Evolutionary conservation across 345 rosid species (phyloP), one percentile per base, ranked within the genome.

Genomic region (Hypericum perforatum): DNA sequence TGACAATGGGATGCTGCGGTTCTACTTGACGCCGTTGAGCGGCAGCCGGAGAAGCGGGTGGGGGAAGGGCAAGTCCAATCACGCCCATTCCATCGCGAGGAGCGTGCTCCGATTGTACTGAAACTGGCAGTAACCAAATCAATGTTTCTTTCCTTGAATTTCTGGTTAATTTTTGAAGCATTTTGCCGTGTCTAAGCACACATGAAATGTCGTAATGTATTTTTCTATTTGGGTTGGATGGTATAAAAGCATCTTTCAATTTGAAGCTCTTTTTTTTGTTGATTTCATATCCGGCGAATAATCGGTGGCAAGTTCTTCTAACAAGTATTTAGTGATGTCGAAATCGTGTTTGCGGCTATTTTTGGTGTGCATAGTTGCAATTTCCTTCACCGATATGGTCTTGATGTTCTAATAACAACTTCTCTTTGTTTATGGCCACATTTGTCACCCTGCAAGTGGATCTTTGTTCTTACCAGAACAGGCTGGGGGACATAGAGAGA

Each of bases 31-130:
- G 6, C 94, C 87, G 29, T 8, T 76, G 77, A 76, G 86, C 66
- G 67, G 72, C 59, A 82, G 95, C 67, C 70, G 91, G 71, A 67
- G 86, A 63, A 70, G 68, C 37, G 76, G 75, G 10, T 62, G 75
- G 7, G 89, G 85, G 46, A 79, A 74, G 65, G 76, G 66, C 67
- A 74, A 74, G 61, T 62, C 84, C 29, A 73, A 67, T 54, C 76
- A 70, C 40, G 84, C 94, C 60, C 91, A 84, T 44, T 78, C 96
- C 0, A 60, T 81, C 37, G 86, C 89, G 13, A 82, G 89, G 71
- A 81, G 86, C 69, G 78, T 73, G 9, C 76, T 75, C 67, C 78
- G 86, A 69, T 64, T 87, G 83, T 84, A 84, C 82, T 90, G 70
- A 84, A 67, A 53, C 41, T 14, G 12, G 38, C 40, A 39, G 47